Conservation (phyloP, 495 filamentous ascomycete species). For the Xylaria bambusicola region DNA sequence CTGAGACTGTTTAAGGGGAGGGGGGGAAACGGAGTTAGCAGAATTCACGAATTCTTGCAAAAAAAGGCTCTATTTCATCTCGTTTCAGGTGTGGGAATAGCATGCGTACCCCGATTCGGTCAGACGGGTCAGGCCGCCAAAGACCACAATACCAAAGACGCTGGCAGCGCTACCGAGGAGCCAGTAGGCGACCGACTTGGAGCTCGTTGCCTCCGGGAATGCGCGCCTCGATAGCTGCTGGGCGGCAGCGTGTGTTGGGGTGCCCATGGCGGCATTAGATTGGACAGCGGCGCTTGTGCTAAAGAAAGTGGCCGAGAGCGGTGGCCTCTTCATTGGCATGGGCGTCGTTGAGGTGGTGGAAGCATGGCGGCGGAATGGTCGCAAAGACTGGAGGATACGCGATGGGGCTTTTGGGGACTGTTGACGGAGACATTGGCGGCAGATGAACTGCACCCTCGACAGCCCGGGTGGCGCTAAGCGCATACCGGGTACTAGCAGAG, state of each 20-base stretch:
- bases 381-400: conserved; percentile 29
- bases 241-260: conserved; percentile 22
- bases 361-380: conserved; percentile 14
- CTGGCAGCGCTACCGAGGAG: conserved; percentile 84
- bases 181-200: conserved; percentile 85
- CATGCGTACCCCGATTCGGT: conserved; percentile 93
- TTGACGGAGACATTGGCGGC: conserved; percentile 61
- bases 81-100: too few species aligned
- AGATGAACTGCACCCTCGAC: conserved; percentile 58
- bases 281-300: conserved; percentile 29
- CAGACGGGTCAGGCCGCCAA: conserved; percentile 87
- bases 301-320: conserved; percentile 35
- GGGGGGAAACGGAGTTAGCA: not conserved
- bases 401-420: conserved; percentile 35
- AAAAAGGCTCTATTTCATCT: too few species aligned
- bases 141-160: conserved; percentile 95
- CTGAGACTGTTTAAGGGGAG: conserved; percentile 64
- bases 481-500: conserved; percentile 51
- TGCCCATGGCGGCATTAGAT: conserved; percentile 4
- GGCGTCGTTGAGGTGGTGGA: not conserved
- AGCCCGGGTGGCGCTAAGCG: conserved; percentile 56
- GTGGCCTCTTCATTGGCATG: not conserved
- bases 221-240: conserved; percentile 22
- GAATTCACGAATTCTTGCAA: too few species aligned
- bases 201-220: conserved; percentile 68